These are phyloP conservation scores for Candida loeiensis DNA, from an alignment of 805 yeast genomes.

Conservation along the genomic window DNA sequence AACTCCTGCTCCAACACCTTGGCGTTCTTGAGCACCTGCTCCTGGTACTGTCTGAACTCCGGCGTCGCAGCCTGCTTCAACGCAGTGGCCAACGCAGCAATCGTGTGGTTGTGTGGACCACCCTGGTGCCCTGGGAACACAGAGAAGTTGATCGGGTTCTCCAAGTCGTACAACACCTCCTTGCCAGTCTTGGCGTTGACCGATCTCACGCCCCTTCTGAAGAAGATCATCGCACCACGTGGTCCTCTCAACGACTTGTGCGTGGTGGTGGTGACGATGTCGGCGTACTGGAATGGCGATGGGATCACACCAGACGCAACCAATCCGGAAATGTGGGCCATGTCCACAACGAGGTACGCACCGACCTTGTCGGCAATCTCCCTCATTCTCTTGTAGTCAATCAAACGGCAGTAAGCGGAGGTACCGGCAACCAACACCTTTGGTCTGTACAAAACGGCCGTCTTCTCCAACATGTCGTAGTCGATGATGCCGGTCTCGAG, in stretches of 20 bases:
- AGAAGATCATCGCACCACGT: constrained; percentile 97
- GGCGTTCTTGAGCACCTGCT: constrained; percentile 78
- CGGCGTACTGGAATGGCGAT: constrained; percentile 90
- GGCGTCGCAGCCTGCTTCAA: constrained; percentile 88
- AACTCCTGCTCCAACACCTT: constrained; percentile 70
- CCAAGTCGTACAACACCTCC: constrained; percentile 81
- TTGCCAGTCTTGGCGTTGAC: constrained; percentile 77
- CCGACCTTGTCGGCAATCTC: constrained; percentile 90
- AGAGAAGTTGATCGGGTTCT: constrained; percentile 87
- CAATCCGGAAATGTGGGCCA: constrained; percentile 97
- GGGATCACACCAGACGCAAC: constrained; percentile 92
- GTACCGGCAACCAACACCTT: constrained; percentile 95
- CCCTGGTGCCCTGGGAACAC: constrained; percentile 99
- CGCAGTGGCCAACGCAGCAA: constrained; percentile 93
- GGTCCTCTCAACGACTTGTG: constrained; percentile 98
- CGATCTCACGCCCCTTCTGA: constrained; percentile 88
- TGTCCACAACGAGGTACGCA: constrained; percentile 88
- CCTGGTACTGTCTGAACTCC: constrained; percentile 83
- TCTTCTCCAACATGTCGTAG: constrained; percentile 80
- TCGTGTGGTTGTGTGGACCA: constrained; percentile 99
- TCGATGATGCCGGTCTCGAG: constrained; percentile 86
- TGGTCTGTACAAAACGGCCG: constrained; percentile 86
- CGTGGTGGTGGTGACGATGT: constrained; percentile 95
- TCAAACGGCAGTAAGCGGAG: constrained; percentile 87
- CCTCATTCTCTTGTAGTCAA: constrained; percentile 88